A percentile compares a stretch with the other conserved stretches of the same genome.
These are phyloP conservation scores for Phoma sp. DNA, from an alignment of 2,329 filamentous ascomycete species.

Conservation along the genomic window DNA sequence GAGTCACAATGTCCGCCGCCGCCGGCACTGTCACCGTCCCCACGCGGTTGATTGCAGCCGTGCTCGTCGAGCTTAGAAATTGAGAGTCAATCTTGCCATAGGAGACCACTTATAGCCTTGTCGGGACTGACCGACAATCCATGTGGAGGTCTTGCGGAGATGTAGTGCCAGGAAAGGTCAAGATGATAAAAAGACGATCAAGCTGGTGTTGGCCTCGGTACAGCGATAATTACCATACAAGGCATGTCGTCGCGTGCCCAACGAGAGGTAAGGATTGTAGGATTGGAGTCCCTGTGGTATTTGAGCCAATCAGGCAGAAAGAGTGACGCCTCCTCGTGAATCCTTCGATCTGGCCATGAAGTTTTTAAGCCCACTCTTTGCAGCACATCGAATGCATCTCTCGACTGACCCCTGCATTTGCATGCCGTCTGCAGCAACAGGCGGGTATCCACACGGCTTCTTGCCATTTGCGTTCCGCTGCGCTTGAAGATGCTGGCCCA, in stretches of 20 bases:
- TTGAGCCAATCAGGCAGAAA: background rate
- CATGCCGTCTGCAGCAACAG: slow-evolving; percentile 1
- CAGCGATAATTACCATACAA: no score
- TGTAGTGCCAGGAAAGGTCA: background rate
- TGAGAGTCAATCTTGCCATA: background rate
- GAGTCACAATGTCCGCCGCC: no score
- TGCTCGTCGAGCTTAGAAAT: no score
- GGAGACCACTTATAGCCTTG: no score
- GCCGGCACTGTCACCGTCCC: no score
- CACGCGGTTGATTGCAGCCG: no score
- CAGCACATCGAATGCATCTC: background rate
- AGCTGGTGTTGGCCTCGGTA: no score
- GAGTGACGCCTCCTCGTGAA: slow-evolving; percentile 3
- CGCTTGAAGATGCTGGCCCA: background rate
- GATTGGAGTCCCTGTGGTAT: background rate
- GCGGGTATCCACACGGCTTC: background rate
- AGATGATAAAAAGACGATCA: background rate
- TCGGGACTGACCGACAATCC: no score
- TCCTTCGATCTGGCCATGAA: background rate
- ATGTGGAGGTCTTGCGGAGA: no score
- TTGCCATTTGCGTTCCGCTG: background rate
- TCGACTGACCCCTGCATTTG: background rate
- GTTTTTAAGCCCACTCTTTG: background rate
- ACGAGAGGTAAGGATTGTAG: background rate
- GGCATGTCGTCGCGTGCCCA: background rate